phyloP scores from a whole-genome alignment of 1,139 yeast genomes.

The Sporopachydermia cereana region DNA sequence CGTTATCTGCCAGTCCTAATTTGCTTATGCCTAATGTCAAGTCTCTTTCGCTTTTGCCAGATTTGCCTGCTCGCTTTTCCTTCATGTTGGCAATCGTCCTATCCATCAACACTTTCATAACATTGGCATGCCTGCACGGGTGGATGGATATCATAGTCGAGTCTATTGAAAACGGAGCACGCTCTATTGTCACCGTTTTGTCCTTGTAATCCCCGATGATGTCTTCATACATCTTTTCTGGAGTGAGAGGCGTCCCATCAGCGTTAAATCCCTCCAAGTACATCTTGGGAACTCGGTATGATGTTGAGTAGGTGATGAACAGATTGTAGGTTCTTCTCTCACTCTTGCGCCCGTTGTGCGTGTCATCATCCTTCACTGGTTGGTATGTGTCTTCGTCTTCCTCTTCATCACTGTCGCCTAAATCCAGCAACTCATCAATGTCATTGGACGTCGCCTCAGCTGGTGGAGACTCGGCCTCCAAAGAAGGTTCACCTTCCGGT shows the following conservation, averaged over 20 bases:
- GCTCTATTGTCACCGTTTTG: slow-evolving; percentile 93
- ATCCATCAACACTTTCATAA: slow-evolving; percentile 79
- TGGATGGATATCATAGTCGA: slow-evolving; percentile 86
- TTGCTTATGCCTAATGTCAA: slow-evolving; percentile 30
- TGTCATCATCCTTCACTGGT: slow-evolving; percentile 13
- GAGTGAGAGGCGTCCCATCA: slow-evolving; percentile 76
- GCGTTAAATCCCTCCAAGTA: slow-evolving; percentile 80
- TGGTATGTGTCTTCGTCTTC: slow-evolving; percentile 30
- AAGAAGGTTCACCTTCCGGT: neutral
- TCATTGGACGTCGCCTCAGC: slow-evolving; percentile 15
- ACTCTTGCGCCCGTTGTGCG: slow-evolving; percentile 20
- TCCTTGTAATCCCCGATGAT: slow-evolving; percentile 84
- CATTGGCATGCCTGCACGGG: slow-evolving; percentile 92
- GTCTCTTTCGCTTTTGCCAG: slow-evolving; percentile 15
- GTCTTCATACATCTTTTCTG: slow-evolving; percentile 90
- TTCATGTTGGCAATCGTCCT: slow-evolving; percentile 37
- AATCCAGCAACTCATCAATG: slow-evolving; percentile 23
- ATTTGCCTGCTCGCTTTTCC: slow-evolving; percentile 24
- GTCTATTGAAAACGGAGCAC: slow-evolving; percentile 70
- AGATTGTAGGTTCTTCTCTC: slow-evolving; percentile 68
- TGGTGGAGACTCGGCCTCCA: slow-evolving; percentile 1
- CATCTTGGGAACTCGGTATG: slow-evolving; percentile 92
- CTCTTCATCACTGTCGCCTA: slow-evolving; percentile 24
- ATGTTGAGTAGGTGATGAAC: slow-evolving; percentile 85
- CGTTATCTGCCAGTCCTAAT: slow-evolving; percentile 32